Conservation (phyloP, 352 stramenopile genomes). For the Globisporangium canariense region DNA sequence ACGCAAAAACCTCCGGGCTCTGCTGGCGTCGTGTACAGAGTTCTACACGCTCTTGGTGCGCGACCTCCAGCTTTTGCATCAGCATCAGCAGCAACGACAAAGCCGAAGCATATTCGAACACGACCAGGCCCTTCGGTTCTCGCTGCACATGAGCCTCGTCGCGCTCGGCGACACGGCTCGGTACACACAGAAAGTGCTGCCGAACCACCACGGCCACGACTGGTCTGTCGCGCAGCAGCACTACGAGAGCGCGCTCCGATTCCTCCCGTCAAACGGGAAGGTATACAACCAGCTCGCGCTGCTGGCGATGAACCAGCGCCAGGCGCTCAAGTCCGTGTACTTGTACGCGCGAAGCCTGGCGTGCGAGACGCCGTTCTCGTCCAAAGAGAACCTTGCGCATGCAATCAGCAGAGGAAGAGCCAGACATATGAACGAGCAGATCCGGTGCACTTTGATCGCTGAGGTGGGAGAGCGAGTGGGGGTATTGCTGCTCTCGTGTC, state of each 20-base stretch:
- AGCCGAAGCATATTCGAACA: neutral
- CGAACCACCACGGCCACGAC: conserved; percentile 13
- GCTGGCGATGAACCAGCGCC: conserved; percentile 29
- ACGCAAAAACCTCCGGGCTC: neutral
- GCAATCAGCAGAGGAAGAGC: conserved; percentile 20
- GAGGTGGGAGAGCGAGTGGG: conserved; percentile 11
- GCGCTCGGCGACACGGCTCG: conserved; percentile 46
- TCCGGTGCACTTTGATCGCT: neutral
- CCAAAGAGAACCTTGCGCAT: conserved; percentile 35
- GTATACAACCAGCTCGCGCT: conserved; percentile 63
- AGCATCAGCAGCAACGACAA: neutral
- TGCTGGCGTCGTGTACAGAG: conserved; percentile 9
- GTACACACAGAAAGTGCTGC: conserved; percentile 31
- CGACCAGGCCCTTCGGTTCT: conserved; percentile 24
- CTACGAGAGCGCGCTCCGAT: conserved; percentile 34
- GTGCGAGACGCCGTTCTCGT: conserved; percentile 36
- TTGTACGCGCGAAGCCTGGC: conserved; percentile 42
- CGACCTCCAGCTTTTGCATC: neutral
- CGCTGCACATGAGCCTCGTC: conserved; percentile 42
- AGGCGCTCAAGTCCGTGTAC: conserved; percentile 36
- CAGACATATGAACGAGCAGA: neutral
- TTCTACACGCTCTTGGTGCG: conserved; percentile 15
- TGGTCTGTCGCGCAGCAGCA: conserved; percentile 30
- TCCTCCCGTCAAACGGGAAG: conserved; percentile 46
- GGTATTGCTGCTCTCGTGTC: conserved; percentile 9